Conservation (phyloP, 345 rosid species). For the Boechera retrofracta region DNA sequence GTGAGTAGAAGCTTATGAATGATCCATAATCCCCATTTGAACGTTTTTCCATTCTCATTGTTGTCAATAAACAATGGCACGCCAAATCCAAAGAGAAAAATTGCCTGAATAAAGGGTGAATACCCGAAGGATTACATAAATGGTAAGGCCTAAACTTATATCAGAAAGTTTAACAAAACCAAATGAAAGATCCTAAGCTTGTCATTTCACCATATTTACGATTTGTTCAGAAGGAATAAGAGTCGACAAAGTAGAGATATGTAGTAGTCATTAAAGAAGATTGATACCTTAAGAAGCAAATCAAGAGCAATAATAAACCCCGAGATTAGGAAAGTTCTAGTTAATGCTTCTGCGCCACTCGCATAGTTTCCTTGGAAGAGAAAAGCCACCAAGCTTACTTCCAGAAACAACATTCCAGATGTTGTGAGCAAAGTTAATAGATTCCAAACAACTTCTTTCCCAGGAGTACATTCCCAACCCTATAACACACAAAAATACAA, state of each 20-base stretch:
- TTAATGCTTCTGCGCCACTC: conserved; percentile 74
- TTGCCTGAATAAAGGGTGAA: conserved; percentile 54
- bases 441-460: conserved; percentile 85
- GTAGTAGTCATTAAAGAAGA: conserved; percentile 2
- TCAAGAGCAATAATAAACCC: conserved; percentile 78
- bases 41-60: conserved; percentile 52
- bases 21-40: conserved; percentile 88
- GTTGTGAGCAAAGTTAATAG: conserved; percentile 74
- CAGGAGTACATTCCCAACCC: conserved; percentile 89
- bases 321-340: conserved; percentile 77
- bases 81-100: conserved; percentile 74
- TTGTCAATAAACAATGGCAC: conserved; percentile 78
- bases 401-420: conserved; percentile 91
- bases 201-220: not conserved
- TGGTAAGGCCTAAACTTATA: not conserved
- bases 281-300: conserved; percentile 78
- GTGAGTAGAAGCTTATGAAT: conserved; percentile 80
- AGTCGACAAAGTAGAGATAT: not conserved
- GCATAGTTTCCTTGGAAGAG: conserved; percentile 86
- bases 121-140: not conserved
- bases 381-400: conserved; percentile 96
- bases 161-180: not conserved
- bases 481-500: conserved; percentile 31
- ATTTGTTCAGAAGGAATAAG: not conserved
- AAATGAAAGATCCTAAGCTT: conserved; percentile 1